Conservation (phyloP, 73 alveolate genomes). For the Uronychia setigera region DNA sequence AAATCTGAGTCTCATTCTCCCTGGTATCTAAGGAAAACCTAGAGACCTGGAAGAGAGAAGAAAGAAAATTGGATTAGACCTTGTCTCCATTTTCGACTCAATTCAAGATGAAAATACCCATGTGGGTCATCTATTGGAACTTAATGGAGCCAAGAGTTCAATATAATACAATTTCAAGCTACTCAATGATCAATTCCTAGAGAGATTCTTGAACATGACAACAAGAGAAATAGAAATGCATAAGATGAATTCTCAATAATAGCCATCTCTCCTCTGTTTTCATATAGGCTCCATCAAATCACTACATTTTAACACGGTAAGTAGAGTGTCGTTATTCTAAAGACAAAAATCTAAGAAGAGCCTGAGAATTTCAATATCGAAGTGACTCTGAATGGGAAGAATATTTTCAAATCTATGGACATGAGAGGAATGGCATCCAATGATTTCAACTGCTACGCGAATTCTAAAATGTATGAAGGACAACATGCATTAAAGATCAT, state of each 20-base stretch:
- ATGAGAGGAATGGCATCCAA: neutral
- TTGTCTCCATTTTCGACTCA: neutral
- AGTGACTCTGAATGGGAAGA: neutral
- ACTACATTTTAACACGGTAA: neutral
- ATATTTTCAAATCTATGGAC: neutral
- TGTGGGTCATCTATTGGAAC: neutral
- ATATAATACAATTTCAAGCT: neutral
- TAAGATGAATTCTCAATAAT: neutral
- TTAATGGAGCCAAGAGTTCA: neutral
- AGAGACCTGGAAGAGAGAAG: neutral
- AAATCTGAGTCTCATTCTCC: neutral
- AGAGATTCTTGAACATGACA: neutral
- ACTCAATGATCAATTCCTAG: neutral
- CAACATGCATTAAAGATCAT: neutral
- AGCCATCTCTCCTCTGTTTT: neutral
- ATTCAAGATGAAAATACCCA: neutral
- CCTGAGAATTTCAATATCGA: neutral
- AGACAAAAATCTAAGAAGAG: neutral
- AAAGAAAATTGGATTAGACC: neutral
- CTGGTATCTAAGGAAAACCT: neutral
- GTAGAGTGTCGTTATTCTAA: neutral
- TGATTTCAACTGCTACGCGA: neutral
- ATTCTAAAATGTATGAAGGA: neutral
- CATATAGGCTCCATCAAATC: neutral
- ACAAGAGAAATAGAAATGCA: neutral